Base-by-base conservation (phyloP, 495 filamentous ascomycete species). In the Aspergillus sparsus region DNA sequence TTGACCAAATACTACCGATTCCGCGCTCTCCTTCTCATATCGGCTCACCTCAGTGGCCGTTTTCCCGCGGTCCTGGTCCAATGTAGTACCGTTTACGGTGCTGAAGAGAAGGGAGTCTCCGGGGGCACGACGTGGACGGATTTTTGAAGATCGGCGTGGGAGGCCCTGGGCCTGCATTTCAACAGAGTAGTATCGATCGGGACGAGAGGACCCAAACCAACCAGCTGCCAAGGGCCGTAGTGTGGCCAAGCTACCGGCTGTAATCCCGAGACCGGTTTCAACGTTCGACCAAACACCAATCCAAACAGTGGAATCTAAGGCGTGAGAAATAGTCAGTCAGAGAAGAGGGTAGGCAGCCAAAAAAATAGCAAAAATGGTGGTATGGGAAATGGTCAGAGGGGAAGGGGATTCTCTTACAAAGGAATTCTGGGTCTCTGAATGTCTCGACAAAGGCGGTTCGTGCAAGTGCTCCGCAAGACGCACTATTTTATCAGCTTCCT, bases 221-320 rank as follows among this genome's bases (percentile, higher is more conserved):
- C 18, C 6, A 8, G n/a, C 18, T 16, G 18, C n/a, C 15, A 60
- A 32, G 11, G 57, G 57, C 7, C 49, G 57, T 12, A 60, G 50
- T 9, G 57, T 60, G 1, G 57, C 57, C 9, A 60, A 41, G 31
- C 57, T 60, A 41, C 57, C 57, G 34, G 57, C 57, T 33, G 45
- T 53, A 33, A 60, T 60, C 6, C 57, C 57, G 4, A 60, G 37
- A 10, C 57, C 57, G 21, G 57, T 60, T 49, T 60, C 57, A 39
- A 54, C 45, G 50, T 60, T 60, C 5, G 50, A 54, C 50, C 39
- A 60, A 16, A 46, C 18, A 16, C 13, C 42, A 46, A 46, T 46
- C 35, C 37, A 41, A 0, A 57, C 55, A 3, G 55, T 46, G 18
- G 42, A 27, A 5, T 49, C 55, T 45, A 15, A 55, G 15, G 49